These are phyloP conservation scores for Conticribra guillardii DNA, from an alignment of 108 stramenopile genomes.

Conservation along the genomic window DNA sequence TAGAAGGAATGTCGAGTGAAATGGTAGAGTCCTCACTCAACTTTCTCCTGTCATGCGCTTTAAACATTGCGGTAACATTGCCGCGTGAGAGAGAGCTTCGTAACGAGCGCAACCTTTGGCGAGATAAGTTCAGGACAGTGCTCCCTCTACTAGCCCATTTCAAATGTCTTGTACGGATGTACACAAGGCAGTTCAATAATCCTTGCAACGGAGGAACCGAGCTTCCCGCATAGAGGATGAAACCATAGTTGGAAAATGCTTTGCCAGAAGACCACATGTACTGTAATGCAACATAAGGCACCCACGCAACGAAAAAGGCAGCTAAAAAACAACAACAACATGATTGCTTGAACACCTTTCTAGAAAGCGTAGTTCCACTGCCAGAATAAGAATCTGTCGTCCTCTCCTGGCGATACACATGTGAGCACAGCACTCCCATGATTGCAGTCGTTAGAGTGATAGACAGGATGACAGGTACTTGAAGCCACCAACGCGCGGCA, in stretches of 20 bases:
- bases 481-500: conserved; percentile 5
- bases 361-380: not conserved
- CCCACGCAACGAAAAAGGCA: conserved; percentile 16
- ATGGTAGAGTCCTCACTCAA: too few relatives aligned
- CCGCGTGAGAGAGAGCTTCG: too few relatives aligned
- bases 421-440: not conserved
- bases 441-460: not conserved
- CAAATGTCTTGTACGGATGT: conserved; percentile 2
- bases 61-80: too few relatives aligned
- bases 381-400: too few relatives aligned
- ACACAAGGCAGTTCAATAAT: conserved; percentile 22
- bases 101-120: too few relatives aligned
- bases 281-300: conserved; percentile 16
- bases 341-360: conserved; percentile 9
- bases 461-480: not conserved
- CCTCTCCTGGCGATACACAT: too few relatives aligned
- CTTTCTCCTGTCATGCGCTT: too few relatives aligned
- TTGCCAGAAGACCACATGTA: conserved; percentile 24
- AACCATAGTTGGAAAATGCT: conserved; percentile 11
- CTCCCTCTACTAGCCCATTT: too few relatives aligned
- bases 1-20: too few relatives aligned
- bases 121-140: too few relatives aligned
- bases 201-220: conserved; percentile 20
- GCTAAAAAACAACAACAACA: conserved; percentile 11
- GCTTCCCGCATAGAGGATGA: conserved; percentile 3